phyloP scores from a whole-genome alignment of 108 stramenopile genomes.

The Conticribra guillardii region DNA sequence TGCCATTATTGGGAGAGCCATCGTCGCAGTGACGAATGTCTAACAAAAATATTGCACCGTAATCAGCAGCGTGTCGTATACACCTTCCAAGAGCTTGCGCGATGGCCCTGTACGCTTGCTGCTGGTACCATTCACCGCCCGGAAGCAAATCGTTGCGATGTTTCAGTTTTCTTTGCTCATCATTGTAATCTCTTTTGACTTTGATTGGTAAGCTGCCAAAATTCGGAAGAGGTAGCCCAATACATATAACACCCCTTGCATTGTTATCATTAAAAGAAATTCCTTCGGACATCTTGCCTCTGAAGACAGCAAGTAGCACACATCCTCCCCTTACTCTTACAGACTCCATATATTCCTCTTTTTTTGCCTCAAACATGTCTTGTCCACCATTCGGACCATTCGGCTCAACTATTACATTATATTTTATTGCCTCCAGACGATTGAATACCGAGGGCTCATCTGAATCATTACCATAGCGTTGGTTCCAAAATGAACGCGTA shows the following conservation, averaged over 20 bases:
- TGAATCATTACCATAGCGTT: background rate
- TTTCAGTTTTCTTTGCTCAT: slow-evolving; percentile 65
- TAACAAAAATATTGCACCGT: slow-evolving; percentile 84
- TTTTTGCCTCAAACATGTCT: slow-evolving; percentile 65
- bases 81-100: slow-evolving; percentile 91
- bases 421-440: slow-evolving; percentile 56
- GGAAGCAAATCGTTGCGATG: slow-evolving; percentile 65
- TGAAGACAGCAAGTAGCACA: slow-evolving; percentile 84
- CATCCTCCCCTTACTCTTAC: slow-evolving; percentile 60
- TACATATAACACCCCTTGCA: slow-evolving; percentile 81
- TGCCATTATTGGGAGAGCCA: slow-evolving; percentile 58
- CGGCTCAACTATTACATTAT: slow-evolving; percentile 74
- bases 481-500: slow-evolving; percentile 17
- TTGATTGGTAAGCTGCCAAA: slow-evolving; percentile 49
- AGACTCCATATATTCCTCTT: slow-evolving; percentile 55
- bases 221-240: slow-evolving; percentile 79
- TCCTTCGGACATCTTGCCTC: slow-evolving; percentile 85
- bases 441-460: slow-evolving; percentile 45
- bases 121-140: slow-evolving; percentile 87
- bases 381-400: slow-evolving; percentile 61
- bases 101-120: slow-evolving; percentile 91
- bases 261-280: slow-evolving; percentile 84
- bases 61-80: slow-evolving; percentile 89
- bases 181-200: slow-evolving; percentile 82
- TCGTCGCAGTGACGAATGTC: slow-evolving; percentile 86